A percentile compares a stretch with the other conserved stretches of the same genome.
These are phyloP conservation scores for Aurifilum marmelostoma DNA, from an alignment of 2,329 filamentous ascomycete genomes.

Conservation along the genomic window DNA sequence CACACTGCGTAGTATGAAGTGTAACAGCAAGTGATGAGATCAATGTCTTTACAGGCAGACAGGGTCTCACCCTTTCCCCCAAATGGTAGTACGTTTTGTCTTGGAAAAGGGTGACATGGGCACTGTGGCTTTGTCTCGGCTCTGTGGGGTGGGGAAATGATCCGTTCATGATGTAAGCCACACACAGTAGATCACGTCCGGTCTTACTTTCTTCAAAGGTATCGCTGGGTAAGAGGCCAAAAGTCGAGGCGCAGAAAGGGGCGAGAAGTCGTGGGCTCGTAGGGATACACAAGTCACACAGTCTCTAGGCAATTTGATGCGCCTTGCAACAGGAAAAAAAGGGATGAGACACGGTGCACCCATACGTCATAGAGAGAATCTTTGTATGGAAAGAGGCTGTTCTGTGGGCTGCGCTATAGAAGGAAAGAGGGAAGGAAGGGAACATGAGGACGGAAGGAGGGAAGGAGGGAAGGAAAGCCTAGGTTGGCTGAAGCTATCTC, in stretches of 20 bases:
- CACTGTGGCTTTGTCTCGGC: conserved; percentile 1
- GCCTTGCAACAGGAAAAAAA: too few species aligned
- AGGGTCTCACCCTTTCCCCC: too few species aligned
- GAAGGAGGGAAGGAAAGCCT: not conserved
- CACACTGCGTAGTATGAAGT: not conserved
- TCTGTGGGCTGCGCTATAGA: not conserved
- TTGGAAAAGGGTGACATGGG: not conserved
- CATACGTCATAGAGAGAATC: not conserved
- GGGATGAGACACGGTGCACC: not conserved
- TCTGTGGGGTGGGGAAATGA: not conserved
- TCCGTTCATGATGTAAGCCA: not conserved
- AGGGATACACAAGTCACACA: not conserved
- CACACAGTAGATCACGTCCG: not conserved
- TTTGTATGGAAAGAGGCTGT: not conserved
- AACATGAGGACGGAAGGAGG: too few species aligned
- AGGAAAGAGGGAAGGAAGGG: not conserved
- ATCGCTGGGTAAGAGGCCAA: too few species aligned
- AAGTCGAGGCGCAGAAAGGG: not conserved
- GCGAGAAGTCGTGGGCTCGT: not conserved
- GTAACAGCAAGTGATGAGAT: too few species aligned
- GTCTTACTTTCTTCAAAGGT: not conserved
- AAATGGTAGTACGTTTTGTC: too few species aligned
- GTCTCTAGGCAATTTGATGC: too few species aligned
- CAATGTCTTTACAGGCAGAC: too few species aligned
- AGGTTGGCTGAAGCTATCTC: too few species aligned